Conservation (phyloP, 768 basidiomycete species). For the Aureoboletus auriporus region DNA sequence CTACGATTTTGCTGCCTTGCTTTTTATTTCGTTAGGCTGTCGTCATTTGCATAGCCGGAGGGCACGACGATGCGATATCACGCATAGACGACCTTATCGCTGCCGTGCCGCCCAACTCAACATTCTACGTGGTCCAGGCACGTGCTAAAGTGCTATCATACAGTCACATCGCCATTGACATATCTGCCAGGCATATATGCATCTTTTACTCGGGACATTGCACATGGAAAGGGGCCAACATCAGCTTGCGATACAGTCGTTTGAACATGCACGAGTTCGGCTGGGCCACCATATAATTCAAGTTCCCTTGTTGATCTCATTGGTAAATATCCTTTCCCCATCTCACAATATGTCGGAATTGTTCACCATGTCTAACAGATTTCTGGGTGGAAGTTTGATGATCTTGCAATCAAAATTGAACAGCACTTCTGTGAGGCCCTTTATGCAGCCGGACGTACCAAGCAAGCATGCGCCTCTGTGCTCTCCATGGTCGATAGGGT, state of each 20-base stretch:
- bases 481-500: too few species aligned
- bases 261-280: neutral
- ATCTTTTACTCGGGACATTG: conserved; percentile 2
- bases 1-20: neutral
- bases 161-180: neutral
- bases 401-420: neutral
- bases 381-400: too few species aligned
- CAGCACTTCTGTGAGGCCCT: conserved; percentile 4
- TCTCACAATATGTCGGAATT: too few species aligned
- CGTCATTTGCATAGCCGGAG: neutral
- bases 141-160: neutral
- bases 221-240: neutral
- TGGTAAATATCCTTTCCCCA: neutral
- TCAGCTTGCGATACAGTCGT: neutral
- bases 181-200: conserved; percentile 5
- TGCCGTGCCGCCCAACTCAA: neutral
- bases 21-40: neutral
- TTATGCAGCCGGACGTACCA: neutral
- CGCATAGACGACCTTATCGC: neutral
- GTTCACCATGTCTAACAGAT: too few species aligned
- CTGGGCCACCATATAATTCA: neutral
- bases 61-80: neutral
- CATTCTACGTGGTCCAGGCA: neutral
- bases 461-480: neutral
- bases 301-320: neutral